These are phyloP conservation scores for Boletus sp. DNA, from an alignment of 768 basidiomycete species.

Conservation along the genomic window DNA sequence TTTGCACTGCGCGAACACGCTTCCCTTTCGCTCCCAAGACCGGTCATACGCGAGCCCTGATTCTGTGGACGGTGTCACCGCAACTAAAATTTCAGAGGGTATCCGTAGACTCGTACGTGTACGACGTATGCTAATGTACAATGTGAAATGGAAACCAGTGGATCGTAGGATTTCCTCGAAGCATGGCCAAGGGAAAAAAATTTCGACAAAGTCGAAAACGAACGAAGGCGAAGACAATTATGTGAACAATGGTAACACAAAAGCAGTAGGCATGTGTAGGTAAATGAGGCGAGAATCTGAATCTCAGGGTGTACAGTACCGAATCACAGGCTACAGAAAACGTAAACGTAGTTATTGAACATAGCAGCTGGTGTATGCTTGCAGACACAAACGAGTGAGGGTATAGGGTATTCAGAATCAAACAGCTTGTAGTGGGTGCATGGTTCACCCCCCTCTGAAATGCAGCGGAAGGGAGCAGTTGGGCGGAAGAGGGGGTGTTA, in stretches of 20 bases:
- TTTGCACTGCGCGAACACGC: background rate
- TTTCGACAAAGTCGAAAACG: background rate
- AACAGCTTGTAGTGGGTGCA: background rate
- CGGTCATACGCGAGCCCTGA: background rate
- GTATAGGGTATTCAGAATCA: conserved; percentile 18
- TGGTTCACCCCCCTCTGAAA: conserved; percentile 25
- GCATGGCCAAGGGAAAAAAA: background rate
- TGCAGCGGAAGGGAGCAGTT: conserved; percentile 38
- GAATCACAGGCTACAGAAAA: conserved; percentile 27
- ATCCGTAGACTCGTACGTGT: conserved; percentile 12
- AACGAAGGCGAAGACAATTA: conserved; percentile 15
- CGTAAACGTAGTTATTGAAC: conserved; percentile 27
- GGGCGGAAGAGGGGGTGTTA: conserved; percentile 40
- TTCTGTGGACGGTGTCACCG: background rate
- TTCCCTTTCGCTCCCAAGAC: background rate
- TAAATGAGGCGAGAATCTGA: background rate
- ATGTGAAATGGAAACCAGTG: background rate
- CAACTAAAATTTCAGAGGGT: conserved; percentile 13
- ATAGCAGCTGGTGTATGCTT: conserved; percentile 29
- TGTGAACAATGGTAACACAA: conserved; percentile 2
- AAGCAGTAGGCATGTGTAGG: conserved; percentile 10
- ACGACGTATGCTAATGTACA: conserved; percentile 17
- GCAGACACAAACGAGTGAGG: conserved; percentile 25
- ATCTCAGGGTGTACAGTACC: conserved; percentile 25
- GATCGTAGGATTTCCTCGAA: background rate